These are phyloP conservation scores for Jatropha multifida DNA, from an alignment of 441 rosid genomes.

Conservation along the genomic window DNA sequence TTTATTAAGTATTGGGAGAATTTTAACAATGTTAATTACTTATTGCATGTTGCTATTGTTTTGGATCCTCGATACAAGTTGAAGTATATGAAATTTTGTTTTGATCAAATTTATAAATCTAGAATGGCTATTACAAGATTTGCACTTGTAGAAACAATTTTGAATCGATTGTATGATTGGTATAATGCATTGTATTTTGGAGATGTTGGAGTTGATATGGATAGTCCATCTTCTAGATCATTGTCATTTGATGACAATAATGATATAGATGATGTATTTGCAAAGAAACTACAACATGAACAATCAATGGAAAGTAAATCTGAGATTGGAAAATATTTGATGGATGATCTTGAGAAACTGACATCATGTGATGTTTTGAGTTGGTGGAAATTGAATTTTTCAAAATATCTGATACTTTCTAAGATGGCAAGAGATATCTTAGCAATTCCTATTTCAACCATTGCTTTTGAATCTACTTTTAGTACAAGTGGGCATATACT, in stretches of 20 bases:
- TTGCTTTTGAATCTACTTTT: neutral
- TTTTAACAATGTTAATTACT: neutral
- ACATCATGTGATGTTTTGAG: neutral
- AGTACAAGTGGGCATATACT: neutral
- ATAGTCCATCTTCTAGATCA: no score
- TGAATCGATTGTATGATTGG: no score
- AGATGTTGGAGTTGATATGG: no score
- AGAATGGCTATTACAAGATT: no score
- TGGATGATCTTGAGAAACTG: neutral
- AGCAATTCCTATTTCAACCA: neutral
- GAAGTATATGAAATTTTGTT: neutral
- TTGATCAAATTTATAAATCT: neutral
- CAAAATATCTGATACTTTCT: neutral
- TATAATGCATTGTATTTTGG: no score
- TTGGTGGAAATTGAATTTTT: neutral
- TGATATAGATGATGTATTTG: no score
- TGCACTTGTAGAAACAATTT: no score
- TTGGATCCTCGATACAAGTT: conserved; percentile 16
- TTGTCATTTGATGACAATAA: no score
- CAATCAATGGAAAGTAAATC: neutral
- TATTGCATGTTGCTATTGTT: conserved; percentile 1
- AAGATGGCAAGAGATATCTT: neutral
- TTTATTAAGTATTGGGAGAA: conserved; percentile 12
- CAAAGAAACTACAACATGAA: no score
- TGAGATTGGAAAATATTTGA: neutral